Conservation (phyloP, 2,329 filamentous ascomycete species). For the Penicillium sp. region DNA sequence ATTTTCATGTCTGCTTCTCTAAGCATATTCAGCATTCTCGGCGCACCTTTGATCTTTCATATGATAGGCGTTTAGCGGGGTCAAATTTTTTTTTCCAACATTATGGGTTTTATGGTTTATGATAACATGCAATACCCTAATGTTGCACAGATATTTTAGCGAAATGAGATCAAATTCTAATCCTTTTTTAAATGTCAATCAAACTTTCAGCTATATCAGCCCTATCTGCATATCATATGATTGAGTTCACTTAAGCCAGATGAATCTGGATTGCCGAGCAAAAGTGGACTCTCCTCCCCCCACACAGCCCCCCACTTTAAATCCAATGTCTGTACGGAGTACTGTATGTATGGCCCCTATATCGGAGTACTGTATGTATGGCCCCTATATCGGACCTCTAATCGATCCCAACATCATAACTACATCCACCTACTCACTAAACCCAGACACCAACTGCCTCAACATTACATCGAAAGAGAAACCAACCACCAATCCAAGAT, state of each 20-base stretch:
- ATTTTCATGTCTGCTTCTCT: neutral
- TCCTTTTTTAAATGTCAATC: neutral
- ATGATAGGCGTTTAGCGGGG: slow-evolving; percentile 1
- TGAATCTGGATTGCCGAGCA: neutral
- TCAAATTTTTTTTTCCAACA: neutral
- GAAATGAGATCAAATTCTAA: neutral
- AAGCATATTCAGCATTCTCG: slow-evolving; percentile 7
- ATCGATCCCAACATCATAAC: neutral
- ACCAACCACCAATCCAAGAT: slow-evolving; percentile 4
- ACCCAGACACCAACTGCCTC: neutral
- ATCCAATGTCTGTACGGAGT: no score
- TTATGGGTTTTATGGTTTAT: slow-evolving; percentile 3
- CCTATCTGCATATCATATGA: neutral
- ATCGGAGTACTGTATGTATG: neutral
- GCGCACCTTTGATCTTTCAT: slow-evolving; percentile 1
- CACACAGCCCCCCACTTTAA: neutral
- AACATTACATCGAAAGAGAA: neutral
- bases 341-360: neutral
- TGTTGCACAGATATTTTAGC: slow-evolving; percentile 1
- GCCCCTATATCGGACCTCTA: slow-evolving; percentile 2
- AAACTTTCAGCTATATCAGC: neutral
- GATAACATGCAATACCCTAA: neutral
- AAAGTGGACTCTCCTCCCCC: slow-evolving; percentile 3
- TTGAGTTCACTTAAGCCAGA: neutral
- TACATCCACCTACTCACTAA: no score